Percentiles rank a stretch among this genome's conserved stretches.
Conservation (phyloP, 1,139 yeast species). For the Blastobotrys malaysiensis region DNA sequence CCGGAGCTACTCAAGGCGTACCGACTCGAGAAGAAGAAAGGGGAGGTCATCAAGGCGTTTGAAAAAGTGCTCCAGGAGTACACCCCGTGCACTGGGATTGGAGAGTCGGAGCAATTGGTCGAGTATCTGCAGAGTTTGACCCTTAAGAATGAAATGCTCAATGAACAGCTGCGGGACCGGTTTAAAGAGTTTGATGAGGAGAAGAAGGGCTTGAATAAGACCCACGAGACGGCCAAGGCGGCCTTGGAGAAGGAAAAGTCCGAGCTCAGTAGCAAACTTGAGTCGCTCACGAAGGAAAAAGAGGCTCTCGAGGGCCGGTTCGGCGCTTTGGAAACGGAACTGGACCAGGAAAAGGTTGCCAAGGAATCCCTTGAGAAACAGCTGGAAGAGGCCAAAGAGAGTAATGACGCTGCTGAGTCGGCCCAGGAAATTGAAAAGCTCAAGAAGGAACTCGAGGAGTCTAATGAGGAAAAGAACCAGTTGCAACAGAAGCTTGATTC, state of each 20-base stretch:
- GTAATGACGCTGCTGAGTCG: slow-evolving; percentile 7
- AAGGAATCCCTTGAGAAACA: not conserved
- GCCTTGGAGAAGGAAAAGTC: not conserved
- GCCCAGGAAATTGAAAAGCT: slow-evolving; percentile 9
- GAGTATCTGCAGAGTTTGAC: slow-evolving; percentile 64
- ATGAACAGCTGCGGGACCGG: slow-evolving; percentile 45
- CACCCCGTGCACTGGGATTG: slow-evolving; percentile 72
- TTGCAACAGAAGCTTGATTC: slow-evolving; percentile 16
- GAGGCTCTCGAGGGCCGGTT: not conserved
- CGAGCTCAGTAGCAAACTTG: not conserved
- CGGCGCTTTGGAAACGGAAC: slow-evolving; percentile 3
- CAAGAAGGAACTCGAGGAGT: slow-evolving; percentile 16
- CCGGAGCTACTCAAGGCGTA: slow-evolving; percentile 77
- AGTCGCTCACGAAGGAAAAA: not conserved
- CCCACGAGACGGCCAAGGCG: slow-evolving; percentile 15
- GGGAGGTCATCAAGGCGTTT: slow-evolving; percentile 55
- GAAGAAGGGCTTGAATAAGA: slow-evolving; percentile 16
- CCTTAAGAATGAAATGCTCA: slow-evolving; percentile 55
- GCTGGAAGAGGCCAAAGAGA: slow-evolving; percentile 3
- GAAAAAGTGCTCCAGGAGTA: slow-evolving; percentile 69
- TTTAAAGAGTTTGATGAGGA: slow-evolving; percentile 21
- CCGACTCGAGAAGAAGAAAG: slow-evolving; percentile 68
- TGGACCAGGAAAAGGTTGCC: slow-evolving; percentile 7
- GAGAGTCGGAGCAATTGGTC: slow-evolving; percentile 64
- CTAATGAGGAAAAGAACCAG: slow-evolving; percentile 6